These are phyloP conservation scores for Glutinoglossum americanum DNA, from an alignment of 495 filamentous ascomycete genomes.

Conservation along the genomic window DNA sequence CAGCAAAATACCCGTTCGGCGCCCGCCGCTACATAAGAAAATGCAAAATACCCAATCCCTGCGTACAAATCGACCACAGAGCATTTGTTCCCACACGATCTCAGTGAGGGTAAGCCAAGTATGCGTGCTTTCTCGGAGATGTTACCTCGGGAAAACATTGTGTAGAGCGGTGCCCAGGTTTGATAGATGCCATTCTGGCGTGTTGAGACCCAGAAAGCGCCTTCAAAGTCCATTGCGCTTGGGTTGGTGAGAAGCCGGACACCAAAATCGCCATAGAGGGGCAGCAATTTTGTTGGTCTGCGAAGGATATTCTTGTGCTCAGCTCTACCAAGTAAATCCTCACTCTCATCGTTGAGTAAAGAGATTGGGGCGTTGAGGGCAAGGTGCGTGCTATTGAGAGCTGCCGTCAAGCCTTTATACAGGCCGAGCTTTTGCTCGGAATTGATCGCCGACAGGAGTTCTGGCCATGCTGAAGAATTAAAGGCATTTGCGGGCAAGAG, in stretches of 20 bases:
- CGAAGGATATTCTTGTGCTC: neutral
- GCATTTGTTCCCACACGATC: conserved; percentile 10
- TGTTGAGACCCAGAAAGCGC: conserved; percentile 52
- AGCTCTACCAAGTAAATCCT: neutral
- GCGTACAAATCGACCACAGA: conserved; percentile 69
- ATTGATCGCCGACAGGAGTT: neutral
- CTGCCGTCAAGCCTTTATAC: neutral
- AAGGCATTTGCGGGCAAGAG: conserved; percentile 1
- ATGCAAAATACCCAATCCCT: conserved; percentile 83
- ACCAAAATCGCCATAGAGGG: conserved; percentile 1
- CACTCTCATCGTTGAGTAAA: neutral
- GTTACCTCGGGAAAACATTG: conserved; percentile 84
- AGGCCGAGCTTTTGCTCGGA: neutral
- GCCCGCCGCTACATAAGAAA: conserved; percentile 54
- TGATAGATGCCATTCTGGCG: conserved; percentile 66
- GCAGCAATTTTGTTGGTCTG: neutral
- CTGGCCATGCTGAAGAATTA: neutral
- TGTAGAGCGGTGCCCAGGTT: conserved; percentile 67
- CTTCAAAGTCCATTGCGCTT: neutral
- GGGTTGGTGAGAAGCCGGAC: neutral
- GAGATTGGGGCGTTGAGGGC: conserved; percentile 1
- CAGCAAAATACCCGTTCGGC: conserved; percentile 52
- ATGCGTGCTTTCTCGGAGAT: conserved; percentile 71
- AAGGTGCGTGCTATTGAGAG: neutral
- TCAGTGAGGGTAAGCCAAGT: conserved; percentile 24